Evolutionary conservation across 2,329 filamentous ascomycete genomes (phyloP).

Genomic region (Phyllosticta ampelicida): DNA sequence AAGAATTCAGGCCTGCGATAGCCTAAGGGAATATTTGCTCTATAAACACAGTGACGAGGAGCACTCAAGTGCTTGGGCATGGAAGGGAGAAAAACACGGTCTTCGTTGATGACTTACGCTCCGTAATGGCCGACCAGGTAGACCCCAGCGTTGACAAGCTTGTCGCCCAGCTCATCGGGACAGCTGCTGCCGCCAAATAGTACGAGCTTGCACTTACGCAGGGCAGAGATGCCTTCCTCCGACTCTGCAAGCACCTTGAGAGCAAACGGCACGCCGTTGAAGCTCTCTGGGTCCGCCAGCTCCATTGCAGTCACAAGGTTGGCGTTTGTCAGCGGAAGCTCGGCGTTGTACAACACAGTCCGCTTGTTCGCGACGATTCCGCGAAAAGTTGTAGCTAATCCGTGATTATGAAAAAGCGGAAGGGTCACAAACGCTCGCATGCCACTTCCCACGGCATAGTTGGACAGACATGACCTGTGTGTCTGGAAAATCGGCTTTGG

Average conservation of each 20-base stretch:
- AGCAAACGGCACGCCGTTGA: conserved; percentile 53
- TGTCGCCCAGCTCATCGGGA: conserved; percentile 48
- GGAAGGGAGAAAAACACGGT: background rate
- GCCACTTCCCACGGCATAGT: conserved; percentile 7
- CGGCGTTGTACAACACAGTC: conserved; percentile 45
- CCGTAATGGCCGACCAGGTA: conserved; percentile 48
- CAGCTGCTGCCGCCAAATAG: conserved; percentile 49
- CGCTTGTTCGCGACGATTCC: conserved; percentile 31
- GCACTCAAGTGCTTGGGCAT: too few relatives aligned
- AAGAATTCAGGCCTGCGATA: too few relatives aligned
- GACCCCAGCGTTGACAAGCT: conserved; percentile 42
- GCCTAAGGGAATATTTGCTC: too few relatives aligned
- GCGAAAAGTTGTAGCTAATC: conserved; percentile 11
- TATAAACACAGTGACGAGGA: too few relatives aligned
- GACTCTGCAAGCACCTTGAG: conserved; percentile 53
- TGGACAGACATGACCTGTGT: conserved; percentile 38
- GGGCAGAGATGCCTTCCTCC: conserved; percentile 39
- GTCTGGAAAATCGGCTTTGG: conserved; percentile 53
- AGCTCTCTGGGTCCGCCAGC: conserved; percentile 36
- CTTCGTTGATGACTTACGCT: conserved; percentile 30
- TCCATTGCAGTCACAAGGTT: conserved; percentile 37
- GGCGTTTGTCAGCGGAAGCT: conserved; percentile 44
- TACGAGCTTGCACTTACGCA: conserved; percentile 41
- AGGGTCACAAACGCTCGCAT: conserved; percentile 7
- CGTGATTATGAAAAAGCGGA: conserved; percentile 14